Evolutionary conservation across 805 yeast species (phyloP).

Genomic region (Candida manassasensis): DNA sequence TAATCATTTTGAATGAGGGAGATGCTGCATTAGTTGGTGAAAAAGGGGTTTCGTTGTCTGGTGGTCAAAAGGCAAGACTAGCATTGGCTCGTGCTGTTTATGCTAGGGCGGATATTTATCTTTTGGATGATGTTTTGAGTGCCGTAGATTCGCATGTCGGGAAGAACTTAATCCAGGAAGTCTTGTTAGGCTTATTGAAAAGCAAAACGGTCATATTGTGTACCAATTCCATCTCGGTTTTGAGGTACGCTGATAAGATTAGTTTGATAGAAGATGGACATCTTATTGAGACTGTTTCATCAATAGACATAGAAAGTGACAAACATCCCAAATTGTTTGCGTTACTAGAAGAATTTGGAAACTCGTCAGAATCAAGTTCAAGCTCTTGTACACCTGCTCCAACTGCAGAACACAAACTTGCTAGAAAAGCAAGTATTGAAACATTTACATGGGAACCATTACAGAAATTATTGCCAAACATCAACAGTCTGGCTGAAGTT

Average conservation of each 20-base stretch:
- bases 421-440: conserved; percentile 50
- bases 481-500: conserved; percentile 32
- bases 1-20: conserved; percentile 46
- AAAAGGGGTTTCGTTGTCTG: conserved; percentile 56
- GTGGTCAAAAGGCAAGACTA: conserved; percentile 62
- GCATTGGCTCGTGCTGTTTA: conserved; percentile 68
- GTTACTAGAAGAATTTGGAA: conserved; percentile 36
- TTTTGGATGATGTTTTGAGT: conserved; percentile 62
- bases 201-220: conserved; percentile 53
- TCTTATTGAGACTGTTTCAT: conserved; percentile 49
- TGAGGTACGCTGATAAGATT: conserved; percentile 56
- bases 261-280: conserved; percentile 51
- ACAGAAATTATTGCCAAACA: conserved; percentile 23
- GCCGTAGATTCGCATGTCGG: conserved; percentile 76
- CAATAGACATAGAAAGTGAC: conserved; percentile 14
- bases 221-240: conserved; percentile 53
- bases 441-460: conserved; percentile 45
- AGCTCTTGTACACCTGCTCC: not conserved
- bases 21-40: conserved; percentile 56
- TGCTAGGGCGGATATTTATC: conserved; percentile 51
- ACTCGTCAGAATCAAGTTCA: not conserved
- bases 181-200: conserved; percentile 44
- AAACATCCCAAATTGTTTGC: conserved; percentile 24
- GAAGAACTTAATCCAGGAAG: conserved; percentile 46
- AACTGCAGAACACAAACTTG: not conserved